Evolutionary conservation across 2,329 filamentous ascomycete genomes (phyloP).

Genomic region (Mollisia scopiformis): DNA sequence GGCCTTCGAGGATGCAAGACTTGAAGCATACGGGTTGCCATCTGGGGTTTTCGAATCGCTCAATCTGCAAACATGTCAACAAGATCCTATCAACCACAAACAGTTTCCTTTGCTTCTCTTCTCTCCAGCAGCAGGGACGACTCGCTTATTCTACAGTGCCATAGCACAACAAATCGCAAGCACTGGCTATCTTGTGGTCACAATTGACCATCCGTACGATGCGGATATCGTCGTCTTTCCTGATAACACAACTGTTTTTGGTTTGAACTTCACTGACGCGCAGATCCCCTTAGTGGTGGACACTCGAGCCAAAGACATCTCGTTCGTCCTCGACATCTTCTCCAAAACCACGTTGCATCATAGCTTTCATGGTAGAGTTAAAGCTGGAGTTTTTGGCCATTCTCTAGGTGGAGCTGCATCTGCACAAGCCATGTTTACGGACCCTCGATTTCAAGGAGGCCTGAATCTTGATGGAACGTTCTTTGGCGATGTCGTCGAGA

Average conservation of each 20-base stretch:
- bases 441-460: conserved; percentile 38
- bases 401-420: conserved; percentile 40
- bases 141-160: conserved; percentile 36
- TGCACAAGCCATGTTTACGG: conserved; percentile 35
- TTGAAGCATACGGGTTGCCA: conserved; percentile 30
- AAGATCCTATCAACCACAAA: neutral
- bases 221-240: conserved; percentile 39
- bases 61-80: conserved; percentile 26
- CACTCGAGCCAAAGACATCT: conserved; percentile 27
- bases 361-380: conserved; percentile 9
- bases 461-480: conserved; percentile 43
- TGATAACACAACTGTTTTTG: conserved; percentile 26
- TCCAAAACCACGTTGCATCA: neutral
- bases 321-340: conserved; percentile 31
- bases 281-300: conserved; percentile 18
- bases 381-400: conserved; percentile 38
- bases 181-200: conserved; percentile 38
- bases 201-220: conserved; percentile 42
- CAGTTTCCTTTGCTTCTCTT: conserved; percentile 38
- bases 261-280: conserved; percentile 20
- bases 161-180: conserved; percentile 39
- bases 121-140: conserved; percentile 34
- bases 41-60: conserved; percentile 34
- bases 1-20: conserved; percentile 22
- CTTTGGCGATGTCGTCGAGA: conserved; percentile 31